These are phyloP conservation scores for Saccharomycopsis oosterbeekiorum DNA, from an alignment of 805 yeast genomes.

Conservation along the genomic window DNA sequence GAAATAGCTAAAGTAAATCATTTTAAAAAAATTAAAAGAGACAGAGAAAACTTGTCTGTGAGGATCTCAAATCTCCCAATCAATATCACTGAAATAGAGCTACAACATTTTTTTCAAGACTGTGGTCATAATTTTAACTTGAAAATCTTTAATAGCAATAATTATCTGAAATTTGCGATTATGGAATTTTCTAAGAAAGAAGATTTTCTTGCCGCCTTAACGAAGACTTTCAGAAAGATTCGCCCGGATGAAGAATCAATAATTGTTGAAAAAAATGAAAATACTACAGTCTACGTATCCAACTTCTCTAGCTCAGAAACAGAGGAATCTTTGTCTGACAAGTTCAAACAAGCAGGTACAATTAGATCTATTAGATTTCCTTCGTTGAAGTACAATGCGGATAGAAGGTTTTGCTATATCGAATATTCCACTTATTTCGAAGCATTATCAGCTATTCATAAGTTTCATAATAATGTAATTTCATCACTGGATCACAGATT, in stretches of 20 bases:
- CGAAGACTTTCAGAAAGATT: conserved; percentile 44
- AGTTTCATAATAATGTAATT: conserved; percentile 31
- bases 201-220: conserved; percentile 47
- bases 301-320: conserved; percentile 56
- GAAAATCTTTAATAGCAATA: background rate
- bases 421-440: conserved; percentile 38
- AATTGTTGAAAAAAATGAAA: conserved; percentile 33
- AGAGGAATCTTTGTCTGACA: conserved; percentile 28
- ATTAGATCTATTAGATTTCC: conserved; percentile 54
- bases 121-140: conserved; percentile 39
- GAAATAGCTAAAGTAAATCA: conserved; percentile 9
- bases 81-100: conserved; percentile 29
- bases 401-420: conserved; percentile 65
- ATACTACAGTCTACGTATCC: conserved; percentile 59
- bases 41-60: conserved; percentile 52
- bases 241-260: conserved; percentile 31
- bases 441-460: conserved; percentile 35
- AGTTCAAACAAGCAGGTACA: conserved; percentile 34
- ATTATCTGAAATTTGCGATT: conserved; percentile 32
- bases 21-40: conserved; percentile 25
- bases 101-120: conserved; percentile 40
- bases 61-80: conserved; percentile 41
- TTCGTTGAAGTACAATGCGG: conserved; percentile 40
- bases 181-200: conserved; percentile 45
- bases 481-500: conserved; percentile 28